phyloP scores from a whole-genome alignment of 2,329 filamentous ascomycete genomes.

The Coniochaeta sp. region DNA sequence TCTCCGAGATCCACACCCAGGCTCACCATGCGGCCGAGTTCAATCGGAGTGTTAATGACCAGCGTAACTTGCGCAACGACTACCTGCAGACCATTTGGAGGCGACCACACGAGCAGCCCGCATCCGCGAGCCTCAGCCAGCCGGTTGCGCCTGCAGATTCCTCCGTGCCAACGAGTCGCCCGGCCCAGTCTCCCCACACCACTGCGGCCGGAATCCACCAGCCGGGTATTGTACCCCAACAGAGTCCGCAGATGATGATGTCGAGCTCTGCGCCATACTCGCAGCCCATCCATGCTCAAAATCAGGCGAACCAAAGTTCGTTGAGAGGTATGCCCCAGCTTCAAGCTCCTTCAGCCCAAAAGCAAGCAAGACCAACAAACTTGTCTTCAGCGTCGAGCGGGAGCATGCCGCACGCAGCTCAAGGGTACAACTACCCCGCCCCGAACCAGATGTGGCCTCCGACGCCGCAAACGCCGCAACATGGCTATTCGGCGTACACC shows the following conservation, averaged over 20 bases:
- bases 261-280: conserved; percentile 55
- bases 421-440: conserved; percentile 56
- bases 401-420: conserved; percentile 42
- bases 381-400: conserved; percentile 43
- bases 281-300: conserved; percentile 64
- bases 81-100: conserved; percentile 80
- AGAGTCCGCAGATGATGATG: conserved; percentile 62
- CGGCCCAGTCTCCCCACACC: conserved; percentile 52
- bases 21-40: conserved; percentile 85
- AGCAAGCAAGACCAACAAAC: conserved; percentile 45
- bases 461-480: conserved; percentile 55
- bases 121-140: conserved; percentile 38
- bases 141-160: conserved; percentile 37
- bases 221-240: conserved; percentile 50
- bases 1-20: conserved; percentile 76
- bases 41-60: conserved; percentile 76
- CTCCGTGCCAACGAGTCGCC: conserved; percentile 40
- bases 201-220: conserved; percentile 47
- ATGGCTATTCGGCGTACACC: conserved; percentile 42
- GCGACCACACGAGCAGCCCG: conserved; percentile 71
- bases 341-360: conserved; percentile 56
- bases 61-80: conserved; percentile 70
- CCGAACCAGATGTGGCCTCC: conserved; percentile 61
- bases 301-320: conserved; percentile 62
- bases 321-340: conserved; percentile 58